Evolutionary conservation across 1,284 basidiomycete genomes (phyloP), one percentile per base, ranked within the genome.

Genomic region (Veloboletus limbatus): DNA sequence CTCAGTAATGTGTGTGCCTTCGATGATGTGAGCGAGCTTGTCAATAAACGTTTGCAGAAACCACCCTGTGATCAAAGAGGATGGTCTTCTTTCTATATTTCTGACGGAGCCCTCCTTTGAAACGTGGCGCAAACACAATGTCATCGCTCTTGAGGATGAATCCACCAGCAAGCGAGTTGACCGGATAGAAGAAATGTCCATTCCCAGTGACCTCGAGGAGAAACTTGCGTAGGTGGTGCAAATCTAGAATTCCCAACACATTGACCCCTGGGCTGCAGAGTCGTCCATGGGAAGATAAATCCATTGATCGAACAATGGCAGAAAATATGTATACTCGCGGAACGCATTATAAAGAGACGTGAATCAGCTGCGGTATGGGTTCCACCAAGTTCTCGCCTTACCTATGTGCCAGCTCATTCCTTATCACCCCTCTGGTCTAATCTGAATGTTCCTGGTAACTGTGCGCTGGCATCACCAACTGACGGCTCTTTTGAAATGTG

Each of bases 231-330:
- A 70, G 40, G 83, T 53, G 33, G 22, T 41, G 41, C 36, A 28
- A 39, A 10, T 39, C 11, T 7, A 21, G 30, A 37, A 20, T 47
- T 20, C 17, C 38, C 17, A n/a, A 27, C 33, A 30, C 17, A 42
- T 30, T 43, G n/a, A 46, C 27, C 22, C 45, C 24, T 48, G 39
- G 48, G n/a, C 48, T 25, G 22, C 52, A 92, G 88, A 31, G 70
- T 78, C 30, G 77, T 95, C 14, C 82, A 88, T 24, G 74, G 75
- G 35, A 86, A 83, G 62, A 69, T 97, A 18, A 78, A 74, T 33
- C 73, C 79, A 5, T 70, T 96, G 35, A 87, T 97, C 46, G 90
- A 94, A 53, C 85, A 92, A 61, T 93, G 92, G 87, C 92, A 93
- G 59, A 82, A 89, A 57, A 87, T 97, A 62, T 89, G 86, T 62